Evolutionary conservation across 179 eudicot genomes (phyloP), one percentile per base, ranked within the genome.

Genomic region (Nepenthes alata): DNA sequence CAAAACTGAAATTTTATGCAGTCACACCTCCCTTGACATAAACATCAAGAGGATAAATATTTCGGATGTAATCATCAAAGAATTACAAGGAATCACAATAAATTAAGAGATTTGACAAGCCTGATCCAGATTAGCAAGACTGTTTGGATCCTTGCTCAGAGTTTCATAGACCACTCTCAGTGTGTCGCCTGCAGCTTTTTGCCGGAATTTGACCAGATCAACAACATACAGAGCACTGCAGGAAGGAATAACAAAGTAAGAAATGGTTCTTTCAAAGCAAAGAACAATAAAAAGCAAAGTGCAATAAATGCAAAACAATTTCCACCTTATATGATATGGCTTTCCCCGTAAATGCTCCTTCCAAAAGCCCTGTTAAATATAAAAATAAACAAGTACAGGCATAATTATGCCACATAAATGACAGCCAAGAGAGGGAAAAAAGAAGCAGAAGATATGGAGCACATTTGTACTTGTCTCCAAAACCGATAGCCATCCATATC

Each of bases 81-180:
- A 25, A 25, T 25, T 25, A 25, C 25, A 41, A 7, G 45, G 15
- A 2, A 11, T 47, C 54, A 10, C 11, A 12, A 47, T 34, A 37
- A 47, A 60, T 36, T 12, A 57, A 57, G 59, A 45, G 34, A 53
- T 35, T 63, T 16, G 11, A 72, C 83, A 69, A 75, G 72, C 98
- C 93, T 93, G 98, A 72, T 93, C 98, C 36, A 93, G 96, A 78
- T 93, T 93, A 61, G 98, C 81, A 53, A 93, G 93, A 81, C 98
- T 93, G 60, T 93, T 93, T n/a, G 98, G 98, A 77, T 93, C 98
- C 80, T 93, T 93, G 88, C 98, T 93, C 44, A 93, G 81, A 64
- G 89, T 93, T 75, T 93, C 98, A 63, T 93, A 93, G 66, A 93
- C 67, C 36, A 93, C 95, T 74, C 98, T 83, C 37, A 93, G 72